Evolutionary conservation across 371 early-diverging fungal genomes (phyloP).

Genomic region (Rhizopus sp.): DNA sequence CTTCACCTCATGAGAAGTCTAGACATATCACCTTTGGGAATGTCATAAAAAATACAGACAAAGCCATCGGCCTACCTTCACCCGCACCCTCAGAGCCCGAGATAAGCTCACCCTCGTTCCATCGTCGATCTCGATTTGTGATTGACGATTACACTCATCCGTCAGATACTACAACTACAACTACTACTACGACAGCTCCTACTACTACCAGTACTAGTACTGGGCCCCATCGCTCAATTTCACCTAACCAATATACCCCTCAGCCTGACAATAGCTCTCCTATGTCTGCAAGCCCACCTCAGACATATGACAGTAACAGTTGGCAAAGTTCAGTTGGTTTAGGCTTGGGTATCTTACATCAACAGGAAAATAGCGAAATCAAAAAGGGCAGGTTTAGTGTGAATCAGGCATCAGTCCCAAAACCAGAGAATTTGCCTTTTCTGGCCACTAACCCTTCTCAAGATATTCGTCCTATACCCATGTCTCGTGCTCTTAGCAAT

Average conservation of each 20-base stretch:
- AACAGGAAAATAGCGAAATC: constrained; percentile 24
- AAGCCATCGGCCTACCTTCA: constrained; percentile 1
- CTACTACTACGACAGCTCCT: background rate
- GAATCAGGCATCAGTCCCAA: constrained; percentile 19
- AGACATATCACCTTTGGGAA: constrained; percentile 45
- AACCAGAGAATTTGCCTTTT: background rate
- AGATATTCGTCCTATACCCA: background rate
- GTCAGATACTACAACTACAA: constrained; percentile 2
- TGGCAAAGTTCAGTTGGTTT: constrained; percentile 10
- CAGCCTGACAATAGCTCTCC: background rate
- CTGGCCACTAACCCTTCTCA: background rate
- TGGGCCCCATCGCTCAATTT: background rate
- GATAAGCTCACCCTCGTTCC: constrained; percentile 1
- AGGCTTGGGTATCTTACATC: constrained; percentile 11
- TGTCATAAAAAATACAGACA: constrained; percentile 24
- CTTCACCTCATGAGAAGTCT: constrained; percentile 10
- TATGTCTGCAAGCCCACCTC: background rate
- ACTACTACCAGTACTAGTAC: background rate
- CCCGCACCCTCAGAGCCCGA: constrained; percentile 11
- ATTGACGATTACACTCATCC: constrained; percentile 29
- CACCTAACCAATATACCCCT: constrained; percentile 5
- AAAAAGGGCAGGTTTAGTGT: constrained; percentile 55
- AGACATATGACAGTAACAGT: background rate
- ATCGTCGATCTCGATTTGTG: constrained; percentile 45
- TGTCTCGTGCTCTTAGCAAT: constrained; percentile 8